phyloP scores from a whole-genome alignment of 257 asterid genomes.

The Solanum pennellii region DNA sequence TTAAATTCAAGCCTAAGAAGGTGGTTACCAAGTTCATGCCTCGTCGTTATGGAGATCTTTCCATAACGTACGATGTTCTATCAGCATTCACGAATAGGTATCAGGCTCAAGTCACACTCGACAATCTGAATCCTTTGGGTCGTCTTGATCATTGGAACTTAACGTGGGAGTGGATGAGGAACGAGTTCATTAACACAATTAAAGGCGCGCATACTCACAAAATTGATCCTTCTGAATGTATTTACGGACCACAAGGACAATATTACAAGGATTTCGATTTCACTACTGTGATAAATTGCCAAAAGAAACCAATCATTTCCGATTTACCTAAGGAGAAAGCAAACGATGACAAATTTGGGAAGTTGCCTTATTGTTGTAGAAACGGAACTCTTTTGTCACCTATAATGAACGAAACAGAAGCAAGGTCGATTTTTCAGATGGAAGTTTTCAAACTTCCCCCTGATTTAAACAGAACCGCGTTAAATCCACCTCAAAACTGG shows the following conservation, averaged over 20 bases:
- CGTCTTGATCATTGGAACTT: slow-evolving; percentile 93
- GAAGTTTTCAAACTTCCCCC: slow-evolving; percentile 88
- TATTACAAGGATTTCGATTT: slow-evolving; percentile 69
- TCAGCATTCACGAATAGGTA: slow-evolving; percentile 52
- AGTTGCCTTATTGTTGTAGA: slow-evolving; percentile 66
- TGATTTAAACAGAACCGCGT: slow-evolving; percentile 57
- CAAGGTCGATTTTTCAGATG: slow-evolving; percentile 63
- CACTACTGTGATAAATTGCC: slow-evolving; percentile 57
- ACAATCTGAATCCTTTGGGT: slow-evolving; percentile 73
- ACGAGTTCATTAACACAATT: slow-evolving; percentile 80
- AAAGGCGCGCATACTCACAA: slow-evolving; percentile 67
- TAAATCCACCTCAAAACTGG: slow-evolving; percentile 85
- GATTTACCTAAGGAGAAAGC: slow-evolving; percentile 58
- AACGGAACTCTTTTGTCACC: slow-evolving; percentile 56
- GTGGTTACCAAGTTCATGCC: slow-evolving; percentile 37
- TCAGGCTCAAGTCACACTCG: slow-evolving; percentile 73
- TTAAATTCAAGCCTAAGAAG: slow-evolving; percentile 45
- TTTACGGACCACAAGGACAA: slow-evolving; percentile 82
- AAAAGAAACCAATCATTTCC: slow-evolving; percentile 52
- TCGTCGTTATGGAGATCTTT: slow-evolving; percentile 52
- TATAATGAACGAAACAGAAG: slow-evolving; percentile 59
- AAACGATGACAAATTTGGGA: slow-evolving; percentile 68
- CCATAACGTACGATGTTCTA: slow-evolving; percentile 65
- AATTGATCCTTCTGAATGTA: slow-evolving; percentile 62
- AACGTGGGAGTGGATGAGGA: slow-evolving; percentile 96